These are phyloP conservation scores for Cladobotryum mycophilum DNA, from an alignment of 2,329 filamentous ascomycete genomes.

Conservation along the genomic window DNA sequence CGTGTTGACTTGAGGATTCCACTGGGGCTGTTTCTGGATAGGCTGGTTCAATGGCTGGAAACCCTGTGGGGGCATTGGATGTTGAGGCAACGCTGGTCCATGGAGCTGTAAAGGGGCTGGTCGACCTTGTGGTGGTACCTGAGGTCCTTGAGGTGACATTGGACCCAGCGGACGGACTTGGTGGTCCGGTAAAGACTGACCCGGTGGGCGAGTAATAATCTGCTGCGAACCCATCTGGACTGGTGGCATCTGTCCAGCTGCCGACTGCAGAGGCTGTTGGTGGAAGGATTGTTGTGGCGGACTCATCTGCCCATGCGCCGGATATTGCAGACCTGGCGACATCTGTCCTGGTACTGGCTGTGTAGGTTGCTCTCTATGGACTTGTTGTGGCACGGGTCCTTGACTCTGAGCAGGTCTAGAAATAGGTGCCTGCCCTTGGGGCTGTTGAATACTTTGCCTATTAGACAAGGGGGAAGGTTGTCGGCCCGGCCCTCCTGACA, in stretches of 20 bases:
- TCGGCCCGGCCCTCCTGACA: conserved; percentile 4
- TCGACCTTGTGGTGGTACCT: no score
- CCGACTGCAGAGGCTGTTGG: no score
- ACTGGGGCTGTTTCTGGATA: conserved; percentile 1
- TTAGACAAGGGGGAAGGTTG: not conserved
- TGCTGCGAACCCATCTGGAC: no score
- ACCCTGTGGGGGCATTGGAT: not conserved
- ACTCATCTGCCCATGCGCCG: not conserved
- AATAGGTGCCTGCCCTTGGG: not conserved
- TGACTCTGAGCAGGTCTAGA: not conserved
- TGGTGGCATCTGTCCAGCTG: no score
- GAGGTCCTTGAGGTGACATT: not conserved
- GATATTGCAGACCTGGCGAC: not conserved
- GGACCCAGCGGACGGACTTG: not conserved
- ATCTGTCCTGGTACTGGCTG: not conserved
- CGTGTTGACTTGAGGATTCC: not conserved
- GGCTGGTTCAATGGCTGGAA: conserved; percentile 1
- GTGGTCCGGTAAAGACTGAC: not conserved
- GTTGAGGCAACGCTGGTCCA: not conserved
- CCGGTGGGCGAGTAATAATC: not conserved
- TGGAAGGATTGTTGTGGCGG: not conserved
- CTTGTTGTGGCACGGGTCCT: not conserved
- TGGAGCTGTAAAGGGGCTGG: not conserved
- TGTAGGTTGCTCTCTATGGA: not conserved
- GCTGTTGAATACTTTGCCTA: conserved; percentile 1